Evolutionary conservation across 2,329 filamentous ascomycete genomes (phyloP).

Genomic region (Eurotiales sp.): DNA sequence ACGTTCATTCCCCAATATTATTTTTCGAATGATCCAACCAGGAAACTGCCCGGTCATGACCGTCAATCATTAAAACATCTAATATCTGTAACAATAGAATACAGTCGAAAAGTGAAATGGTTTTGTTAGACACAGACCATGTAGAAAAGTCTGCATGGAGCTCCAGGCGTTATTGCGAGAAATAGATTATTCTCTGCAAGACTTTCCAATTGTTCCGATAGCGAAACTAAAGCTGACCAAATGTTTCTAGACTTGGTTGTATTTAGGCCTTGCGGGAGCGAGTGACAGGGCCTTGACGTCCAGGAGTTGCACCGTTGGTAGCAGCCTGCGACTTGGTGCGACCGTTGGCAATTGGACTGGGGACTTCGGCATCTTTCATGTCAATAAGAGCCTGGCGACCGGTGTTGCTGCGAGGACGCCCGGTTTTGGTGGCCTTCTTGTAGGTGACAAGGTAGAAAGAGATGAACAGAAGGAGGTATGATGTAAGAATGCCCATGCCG

Average conservation of each 20-base stretch:
- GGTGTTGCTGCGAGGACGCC: constrained; percentile 51
- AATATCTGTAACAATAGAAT: constrained; percentile 13
- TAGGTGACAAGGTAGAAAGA: constrained; percentile 98
- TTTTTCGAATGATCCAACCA: constrained; percentile 4
- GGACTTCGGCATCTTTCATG: constrained; percentile 69
- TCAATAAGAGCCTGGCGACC: constrained; percentile 83
- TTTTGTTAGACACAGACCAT: constrained; percentile 1
- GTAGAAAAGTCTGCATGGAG: neutral
- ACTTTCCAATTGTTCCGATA: neutral
- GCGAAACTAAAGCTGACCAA: neutral
- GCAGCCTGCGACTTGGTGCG: neutral
- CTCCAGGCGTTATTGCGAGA: neutral
- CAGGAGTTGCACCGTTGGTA: constrained; percentile 31
- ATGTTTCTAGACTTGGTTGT: neutral
- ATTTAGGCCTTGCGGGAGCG: constrained; percentile 47
- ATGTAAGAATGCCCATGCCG: constrained; percentile 86
- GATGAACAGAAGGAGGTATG: constrained; percentile 97
- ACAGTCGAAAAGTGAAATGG: constrained; percentile 12
- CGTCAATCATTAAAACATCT: constrained; percentile 16
- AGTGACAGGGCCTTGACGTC: constrained; percentile 41
- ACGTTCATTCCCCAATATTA: neutral
- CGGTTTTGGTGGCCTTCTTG: constrained; percentile 58
- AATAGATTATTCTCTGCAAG: neutral
- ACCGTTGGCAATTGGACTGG: constrained; percentile 20
- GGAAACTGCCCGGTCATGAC: constrained; percentile 11